Conservation (phyloP, 768 basidiomycete genomes). For the Suillus lakei region DNA sequence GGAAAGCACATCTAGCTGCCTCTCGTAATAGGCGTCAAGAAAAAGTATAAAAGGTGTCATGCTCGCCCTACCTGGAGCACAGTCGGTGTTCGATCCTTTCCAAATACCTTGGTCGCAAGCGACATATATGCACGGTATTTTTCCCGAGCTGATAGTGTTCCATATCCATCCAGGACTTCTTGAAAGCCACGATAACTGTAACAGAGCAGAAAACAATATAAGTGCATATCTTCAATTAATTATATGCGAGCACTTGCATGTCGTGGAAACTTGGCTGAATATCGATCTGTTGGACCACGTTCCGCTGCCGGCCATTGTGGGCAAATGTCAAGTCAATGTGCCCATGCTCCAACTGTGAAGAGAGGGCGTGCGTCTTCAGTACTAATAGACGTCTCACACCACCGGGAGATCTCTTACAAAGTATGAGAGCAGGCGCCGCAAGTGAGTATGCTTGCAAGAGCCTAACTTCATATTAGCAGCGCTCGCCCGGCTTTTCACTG, state of each 20-base stretch:
- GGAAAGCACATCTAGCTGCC: background rate
- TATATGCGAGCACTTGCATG: background rate
- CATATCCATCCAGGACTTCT: background rate
- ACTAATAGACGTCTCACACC: background rate
- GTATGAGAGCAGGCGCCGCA: background rate
- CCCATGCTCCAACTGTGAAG: background rate
- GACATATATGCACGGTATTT: constrained; percentile 8
- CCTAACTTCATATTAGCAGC: background rate
- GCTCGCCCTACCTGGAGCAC: background rate
- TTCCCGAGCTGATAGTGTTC: background rate
- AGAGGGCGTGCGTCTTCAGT: background rate
- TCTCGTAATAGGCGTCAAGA: background rate
- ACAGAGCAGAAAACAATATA: background rate
- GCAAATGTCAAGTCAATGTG: background rate
- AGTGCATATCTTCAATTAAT: background rate
- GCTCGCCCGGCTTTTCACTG: background rate
- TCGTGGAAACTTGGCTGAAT: background rate
- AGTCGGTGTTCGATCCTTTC: background rate
- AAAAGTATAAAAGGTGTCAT: too few species aligned
- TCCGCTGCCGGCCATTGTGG: background rate
- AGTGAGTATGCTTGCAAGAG: background rate
- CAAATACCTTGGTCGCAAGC: background rate
- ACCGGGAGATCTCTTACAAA: background rate
- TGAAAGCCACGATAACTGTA: background rate
- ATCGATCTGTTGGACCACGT: background rate